Evolutionary conservation across 805 yeast genomes (phyloP).

Genomic region (Lipomyces oligophaga): DNA sequence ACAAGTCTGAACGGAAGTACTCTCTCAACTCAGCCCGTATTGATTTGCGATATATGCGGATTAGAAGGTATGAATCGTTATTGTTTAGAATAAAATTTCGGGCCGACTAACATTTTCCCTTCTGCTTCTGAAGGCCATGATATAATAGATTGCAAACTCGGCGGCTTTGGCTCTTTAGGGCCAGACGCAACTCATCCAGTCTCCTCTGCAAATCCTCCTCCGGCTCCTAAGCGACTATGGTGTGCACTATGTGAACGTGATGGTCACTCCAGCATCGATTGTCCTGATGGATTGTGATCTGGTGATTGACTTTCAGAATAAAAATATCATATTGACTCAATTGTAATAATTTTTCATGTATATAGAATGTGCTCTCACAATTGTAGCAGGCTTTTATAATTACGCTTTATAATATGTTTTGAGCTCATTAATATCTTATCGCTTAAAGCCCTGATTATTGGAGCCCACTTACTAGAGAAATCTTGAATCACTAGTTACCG

Average conservation of each 20-base stretch:
- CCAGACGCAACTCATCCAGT: neutral
- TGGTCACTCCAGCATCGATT: constrained; percentile 83
- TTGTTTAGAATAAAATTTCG: too few relatives aligned
- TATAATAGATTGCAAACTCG: constrained; percentile 20
- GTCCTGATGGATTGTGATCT: constrained; percentile 54
- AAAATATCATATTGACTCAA: too few relatives aligned
- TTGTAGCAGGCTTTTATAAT: too few relatives aligned
- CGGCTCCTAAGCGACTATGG: constrained; percentile 70
- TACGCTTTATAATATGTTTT: too few relatives aligned
- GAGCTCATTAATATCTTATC: too few relatives aligned
- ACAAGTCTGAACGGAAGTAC: constrained; percentile 10
- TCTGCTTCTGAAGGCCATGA: constrained; percentile 18
- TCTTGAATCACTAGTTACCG: too few relatives aligned
- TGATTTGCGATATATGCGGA: constrained; percentile 20
- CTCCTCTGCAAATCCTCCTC: constrained; percentile 37
- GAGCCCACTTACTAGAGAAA: too few relatives aligned
- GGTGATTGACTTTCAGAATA: neutral
- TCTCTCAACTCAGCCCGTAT: neutral
- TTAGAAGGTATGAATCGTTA: constrained; percentile 12
- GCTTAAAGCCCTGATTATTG: too few relatives aligned
- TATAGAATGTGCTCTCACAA: too few relatives aligned
- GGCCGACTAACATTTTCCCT: too few relatives aligned
- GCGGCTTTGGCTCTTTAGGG: constrained; percentile 1
- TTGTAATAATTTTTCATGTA: too few relatives aligned
- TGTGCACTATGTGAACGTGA: constrained; percentile 89